These are phyloP conservation scores for Quambalaria eucalypti DNA, from an alignment of 1,284 basidiomycete species.

Conservation along the genomic window DNA sequence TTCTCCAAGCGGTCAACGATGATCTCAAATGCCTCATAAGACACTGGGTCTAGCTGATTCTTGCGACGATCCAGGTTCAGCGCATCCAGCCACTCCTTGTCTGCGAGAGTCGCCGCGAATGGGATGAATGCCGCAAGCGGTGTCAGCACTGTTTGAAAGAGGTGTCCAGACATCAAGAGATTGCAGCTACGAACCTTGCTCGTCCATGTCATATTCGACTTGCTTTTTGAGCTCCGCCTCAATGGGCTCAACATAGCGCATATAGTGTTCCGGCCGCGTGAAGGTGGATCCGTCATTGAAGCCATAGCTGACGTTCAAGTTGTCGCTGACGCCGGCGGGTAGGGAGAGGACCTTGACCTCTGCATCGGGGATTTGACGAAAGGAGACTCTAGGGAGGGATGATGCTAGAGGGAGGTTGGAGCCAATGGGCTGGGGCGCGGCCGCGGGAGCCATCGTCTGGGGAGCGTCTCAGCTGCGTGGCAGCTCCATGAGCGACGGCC, in stretches of 20 bases:
- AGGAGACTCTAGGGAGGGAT: conserved; percentile 35
- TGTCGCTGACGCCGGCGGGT: conserved; percentile 26
- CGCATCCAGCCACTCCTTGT: conserved; percentile 86
- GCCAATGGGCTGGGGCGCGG: conserved; percentile 7
- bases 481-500: no score
- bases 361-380: conserved; percentile 25
- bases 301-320: conserved; percentile 32
- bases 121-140: no score
- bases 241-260: conserved; percentile 83
- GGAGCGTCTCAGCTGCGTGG: no score
- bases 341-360: conserved; percentile 20
- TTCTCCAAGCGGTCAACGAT: conserved; percentile 96
- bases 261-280: conserved; percentile 70
- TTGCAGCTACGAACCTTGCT: no score
- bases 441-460: no score
- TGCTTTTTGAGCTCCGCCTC: conserved; percentile 83
- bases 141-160: background rate
- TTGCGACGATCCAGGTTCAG: conserved; percentile 75
- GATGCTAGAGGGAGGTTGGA: conserved; percentile 37
- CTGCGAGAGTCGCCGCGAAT: no score
- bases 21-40: conserved; percentile 83
- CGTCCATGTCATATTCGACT: conserved; percentile 99
- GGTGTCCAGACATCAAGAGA: conserved; percentile 37
- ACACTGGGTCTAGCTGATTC: conserved; percentile 57
- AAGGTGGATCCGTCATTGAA: conserved; percentile 68